Conservation (phyloP, 2,329 filamentous ascomycete genomes). For the Sphaerulina musiva region DNA sequence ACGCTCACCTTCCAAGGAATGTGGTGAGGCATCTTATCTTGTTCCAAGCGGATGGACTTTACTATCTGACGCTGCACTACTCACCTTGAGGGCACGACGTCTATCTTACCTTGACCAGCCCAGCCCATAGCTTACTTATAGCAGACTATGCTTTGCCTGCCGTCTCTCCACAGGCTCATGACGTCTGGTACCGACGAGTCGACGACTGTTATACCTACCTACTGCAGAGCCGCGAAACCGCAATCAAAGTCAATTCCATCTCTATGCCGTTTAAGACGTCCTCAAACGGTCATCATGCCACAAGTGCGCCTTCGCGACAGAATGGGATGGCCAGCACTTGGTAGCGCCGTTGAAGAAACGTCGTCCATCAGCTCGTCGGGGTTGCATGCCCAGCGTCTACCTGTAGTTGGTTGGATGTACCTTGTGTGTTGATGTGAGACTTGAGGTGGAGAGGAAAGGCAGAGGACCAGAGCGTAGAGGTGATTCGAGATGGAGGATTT, state of each 20-base stretch:
- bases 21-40: slow-evolving; percentile 24
- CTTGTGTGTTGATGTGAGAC: too few relatives aligned
- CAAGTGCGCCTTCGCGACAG: neutral
- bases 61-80: neutral
- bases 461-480: too few relatives aligned
- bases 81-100: neutral
- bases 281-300: neutral
- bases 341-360: neutral
- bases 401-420: too few relatives aligned
- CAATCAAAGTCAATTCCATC: neutral
- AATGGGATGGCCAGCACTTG: neutral
- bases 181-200: neutral
- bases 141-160: neutral
- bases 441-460: too few relatives aligned
- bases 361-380: neutral
- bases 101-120: neutral
- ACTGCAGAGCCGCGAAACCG: neutral
- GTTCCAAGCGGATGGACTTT: neutral
- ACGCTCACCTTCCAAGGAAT: slow-evolving; percentile 26
- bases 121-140: too few relatives aligned
- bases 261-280: neutral
- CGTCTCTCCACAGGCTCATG: neutral
- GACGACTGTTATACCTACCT: neutral
- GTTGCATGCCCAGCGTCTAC: neutral
- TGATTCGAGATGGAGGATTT: too few relatives aligned